Base-by-base conservation (phyloP, 768 basidiomycete species). In the Baorangia bicolor region DNA sequence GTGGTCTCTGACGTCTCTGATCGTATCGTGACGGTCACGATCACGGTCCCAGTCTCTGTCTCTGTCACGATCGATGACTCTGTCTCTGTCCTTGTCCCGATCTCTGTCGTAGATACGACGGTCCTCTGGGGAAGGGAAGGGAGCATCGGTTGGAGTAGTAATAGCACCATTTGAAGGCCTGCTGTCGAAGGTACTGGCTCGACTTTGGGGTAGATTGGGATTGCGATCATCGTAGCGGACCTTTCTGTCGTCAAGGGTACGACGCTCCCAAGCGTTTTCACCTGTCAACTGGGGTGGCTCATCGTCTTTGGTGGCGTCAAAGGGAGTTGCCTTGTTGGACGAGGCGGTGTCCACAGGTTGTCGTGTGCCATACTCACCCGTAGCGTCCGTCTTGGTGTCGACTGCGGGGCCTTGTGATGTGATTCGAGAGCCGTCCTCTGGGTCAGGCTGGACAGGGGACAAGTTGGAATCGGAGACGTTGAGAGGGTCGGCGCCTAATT, bases 11-110 rank as follows among this genome's bases (percentile, higher is more conserved):
- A 18, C 28, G 51, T 62, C 60, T 45, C 51, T 64, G 49, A n/a
- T 28, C 8, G 58, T 1, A 16, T 64, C 63, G 46, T 62, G 55
- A 51, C 62, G 67, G n/a, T 71, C 63, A 51, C 70, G 68, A 18
- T 77, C 76, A 48, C 72, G 68, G n/a, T 75, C 75, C 53, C 64
- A 61, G 40, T 75, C 73, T 53, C 64, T 61, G 39, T 65, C 65
- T 51, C 61, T 64, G 27, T 75, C 70, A 55, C 65, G 62, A 40
- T 75, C 76, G 39, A 69, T 58, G 27, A 69, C 61, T 41, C 69
- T 67, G 33, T 70, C 66, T 44, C 69, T 67, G 34, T 70, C 71
- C 43, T 69, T 67, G 41, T 75, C 74, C 23, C 69, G 61, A 34
- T 73, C 71, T 52, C 64, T 70, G 58, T 76, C 76, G 62, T 66